A percentile compares a stretch with the other conserved stretches of the same genome.
These are phyloP conservation scores for Ordospora pajunii DNA, from an alignment of 371 early-diverging fungal species.

Conservation along the genomic window DNA sequence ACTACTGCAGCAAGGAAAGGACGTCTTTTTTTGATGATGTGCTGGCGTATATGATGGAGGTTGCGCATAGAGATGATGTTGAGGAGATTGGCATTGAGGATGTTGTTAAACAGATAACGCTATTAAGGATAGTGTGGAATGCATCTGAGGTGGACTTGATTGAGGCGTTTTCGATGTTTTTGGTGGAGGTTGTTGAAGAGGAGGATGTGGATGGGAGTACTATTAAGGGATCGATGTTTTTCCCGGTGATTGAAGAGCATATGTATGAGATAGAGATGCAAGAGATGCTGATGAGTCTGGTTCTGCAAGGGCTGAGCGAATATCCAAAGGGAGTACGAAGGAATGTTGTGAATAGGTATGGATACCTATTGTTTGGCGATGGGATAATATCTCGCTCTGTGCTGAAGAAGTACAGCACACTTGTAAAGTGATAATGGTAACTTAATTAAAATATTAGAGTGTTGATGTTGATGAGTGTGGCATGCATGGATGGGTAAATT, in stretches of 20 bases:
- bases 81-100: slow-evolving; percentile 21
- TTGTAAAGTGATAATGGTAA: slow-evolving; percentile 1
- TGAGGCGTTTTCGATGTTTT: slow-evolving; percentile 52
- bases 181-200: slow-evolving; percentile 29
- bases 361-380: slow-evolving; percentile 39
- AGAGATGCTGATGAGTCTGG: slow-evolving; percentile 15
- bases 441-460: too few relatives aligned
- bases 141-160: slow-evolving; percentile 35
- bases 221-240: slow-evolving; percentile 31
- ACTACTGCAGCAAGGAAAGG: neutral
- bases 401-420: slow-evolving; percentile 19
- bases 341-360: slow-evolving; percentile 24
- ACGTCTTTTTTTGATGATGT: slow-evolving; percentile 49
- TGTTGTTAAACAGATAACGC: slow-evolving; percentile 35
- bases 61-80: neutral
- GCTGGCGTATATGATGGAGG: slow-evolving; percentile 17
- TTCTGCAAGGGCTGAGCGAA: slow-evolving; percentile 2
- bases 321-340: neutral
- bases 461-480: too few relatives aligned
- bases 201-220: slow-evolving; percentile 23
- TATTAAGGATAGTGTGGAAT: slow-evolving; percentile 50
- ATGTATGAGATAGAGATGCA: slow-evolving; percentile 7
- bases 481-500: too few relatives aligned
- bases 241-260: slow-evolving; percentile 8
- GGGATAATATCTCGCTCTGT: slow-evolving; percentile 22